Evolutionary conservation across 805 yeast genomes (phyloP), one percentile per base, ranked within the genome.

Genomic region (Wickerhamomyces strasburgensis): DNA sequence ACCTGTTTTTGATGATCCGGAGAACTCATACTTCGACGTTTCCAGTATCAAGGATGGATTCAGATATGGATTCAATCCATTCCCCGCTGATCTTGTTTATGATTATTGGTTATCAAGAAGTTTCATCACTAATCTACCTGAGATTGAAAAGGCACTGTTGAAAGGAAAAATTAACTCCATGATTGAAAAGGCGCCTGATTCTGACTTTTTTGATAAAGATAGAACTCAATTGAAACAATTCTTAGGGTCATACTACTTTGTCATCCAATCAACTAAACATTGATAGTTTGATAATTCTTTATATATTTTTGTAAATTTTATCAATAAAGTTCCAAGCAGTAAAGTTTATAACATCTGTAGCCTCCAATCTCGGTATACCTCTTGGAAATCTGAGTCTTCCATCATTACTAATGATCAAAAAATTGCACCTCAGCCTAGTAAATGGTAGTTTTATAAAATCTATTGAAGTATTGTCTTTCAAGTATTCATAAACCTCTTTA

Each of bases 81-180:
- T 65, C 19, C 54, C 56, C 6, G 52, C 47, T n/a, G 65, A 61
- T 5, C 47, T 46, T 14, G 67, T 73, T 4, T 73, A 63, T 61
- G 61, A 60, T 26, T 69, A 71, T 46, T 76, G 81, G 81, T 60
- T 62, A 39, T 68, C 79, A 0, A 61, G 80, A 43, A 69, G 78
- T 33, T 78, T 71, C 47, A 68, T 78, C 34, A 75, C 81, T 1
- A 59, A 61, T 4, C 48, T 73, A 32, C 41, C 61, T 4, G 67
- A 60, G 0, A 58, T 43, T 2, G 66, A 72, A 47, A 62, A 64
- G 49, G 33, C 34, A 2, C 44, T 47, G 14, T 40, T 72, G 27
- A 57, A 62, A 37, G 26, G 45, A 2, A 40, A 58, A 13, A 48
- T 72, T 6, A 59, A 68, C 2, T 44, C 44, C 4, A 38, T 64